Base-by-base conservation (phyloP, 2,329 filamentous ascomycete species). In the Aspergillus sergii region DNA sequence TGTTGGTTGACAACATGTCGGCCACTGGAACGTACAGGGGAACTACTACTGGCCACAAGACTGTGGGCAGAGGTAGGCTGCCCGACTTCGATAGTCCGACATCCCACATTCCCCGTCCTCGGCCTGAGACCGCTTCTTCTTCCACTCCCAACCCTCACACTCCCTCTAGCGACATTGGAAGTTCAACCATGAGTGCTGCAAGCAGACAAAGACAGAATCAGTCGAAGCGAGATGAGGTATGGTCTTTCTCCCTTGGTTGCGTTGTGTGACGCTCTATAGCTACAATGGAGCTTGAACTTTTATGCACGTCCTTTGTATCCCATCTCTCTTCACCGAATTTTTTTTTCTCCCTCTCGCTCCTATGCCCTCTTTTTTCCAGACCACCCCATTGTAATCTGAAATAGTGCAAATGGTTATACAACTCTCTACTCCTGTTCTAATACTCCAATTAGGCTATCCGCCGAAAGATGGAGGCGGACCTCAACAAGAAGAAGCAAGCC, bases 121-220 rank as follows among this genome's bases (percentile, higher is more conserved):
- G 87, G 69, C 81, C 86, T 59, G 87, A 89, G 55, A 66, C 64
- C 56, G 69, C 73, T 55, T 65, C 75, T 32, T 78, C 67, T 32
- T 78, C 67, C 64, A 72, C 66, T 73, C 74, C 70, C 45, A 78
- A 81, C 62, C 69, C 74, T 73, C 75, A 72, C 46, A 77, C 81
- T 63, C 68, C 73, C 23, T 70, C 69, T 23, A 86, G 83, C 73
- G 87, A 89, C 72, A 81, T 81, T 60, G 80, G 79, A 64, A 83
- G 78, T 67, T 91, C 92, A 60, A 89, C 91, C 46, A 87, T 97
- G 82, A 97, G 93, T 81, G 92, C 93, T 72, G 76, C 76, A 60
- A 98, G 94, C 80, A 98, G 94, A 75, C 92, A 95, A 80, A 88
- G 95, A 75, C 92, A 94, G 80, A 97, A 97, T 83, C 94, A 97